phyloP scores from a whole-genome alignment of 2,329 filamentous ascomycete species.

The Phialophora macrospora region DNA sequence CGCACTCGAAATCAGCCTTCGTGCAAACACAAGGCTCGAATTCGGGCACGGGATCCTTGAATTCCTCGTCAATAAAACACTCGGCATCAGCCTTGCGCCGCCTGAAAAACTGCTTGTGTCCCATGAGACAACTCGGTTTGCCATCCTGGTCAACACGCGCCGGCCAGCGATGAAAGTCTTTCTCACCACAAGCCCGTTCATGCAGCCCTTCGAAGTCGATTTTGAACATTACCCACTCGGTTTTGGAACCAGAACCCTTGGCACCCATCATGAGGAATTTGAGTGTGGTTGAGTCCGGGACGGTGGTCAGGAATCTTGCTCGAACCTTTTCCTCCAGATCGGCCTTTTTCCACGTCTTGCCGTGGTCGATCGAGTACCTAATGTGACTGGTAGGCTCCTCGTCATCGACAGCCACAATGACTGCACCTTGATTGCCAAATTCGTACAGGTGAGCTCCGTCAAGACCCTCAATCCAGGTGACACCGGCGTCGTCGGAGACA shows the following conservation, averaged over 20 bases:
- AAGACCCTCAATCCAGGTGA: constrained; percentile 75
- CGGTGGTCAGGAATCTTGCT: constrained; percentile 79
- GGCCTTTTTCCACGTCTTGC: constrained; percentile 77
- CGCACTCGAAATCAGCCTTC: constrained; percentile 88
- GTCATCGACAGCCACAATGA: constrained; percentile 82
- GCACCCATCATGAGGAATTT: constrained; percentile 81
- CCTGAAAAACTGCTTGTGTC: constrained; percentile 84
- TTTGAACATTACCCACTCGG: constrained; percentile 68
- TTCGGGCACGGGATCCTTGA: constrained; percentile 74
- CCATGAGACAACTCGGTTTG: constrained; percentile 89
- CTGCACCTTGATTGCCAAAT: constrained; percentile 89
- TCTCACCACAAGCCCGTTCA: constrained; percentile 74
- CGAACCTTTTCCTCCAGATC: constrained; percentile 70
- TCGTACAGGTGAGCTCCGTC: constrained; percentile 92
- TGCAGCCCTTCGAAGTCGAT: constrained; percentile 85
- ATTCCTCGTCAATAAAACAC: constrained; percentile 86
- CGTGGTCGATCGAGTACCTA: constrained; percentile 87
- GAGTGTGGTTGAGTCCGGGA: constrained; percentile 87
- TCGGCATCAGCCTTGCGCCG: constrained; percentile 85
- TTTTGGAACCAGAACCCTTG: constrained; percentile 58
- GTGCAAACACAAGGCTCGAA: constrained; percentile 80
- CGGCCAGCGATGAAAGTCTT: constrained; percentile 85
- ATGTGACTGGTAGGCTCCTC: constrained; percentile 64
- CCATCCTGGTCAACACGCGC: constrained; percentile 80
- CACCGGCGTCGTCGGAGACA: constrained; percentile 87